Conservation (phyloP, 257 asterid species). For the Salvia rosmarinus region DNA sequence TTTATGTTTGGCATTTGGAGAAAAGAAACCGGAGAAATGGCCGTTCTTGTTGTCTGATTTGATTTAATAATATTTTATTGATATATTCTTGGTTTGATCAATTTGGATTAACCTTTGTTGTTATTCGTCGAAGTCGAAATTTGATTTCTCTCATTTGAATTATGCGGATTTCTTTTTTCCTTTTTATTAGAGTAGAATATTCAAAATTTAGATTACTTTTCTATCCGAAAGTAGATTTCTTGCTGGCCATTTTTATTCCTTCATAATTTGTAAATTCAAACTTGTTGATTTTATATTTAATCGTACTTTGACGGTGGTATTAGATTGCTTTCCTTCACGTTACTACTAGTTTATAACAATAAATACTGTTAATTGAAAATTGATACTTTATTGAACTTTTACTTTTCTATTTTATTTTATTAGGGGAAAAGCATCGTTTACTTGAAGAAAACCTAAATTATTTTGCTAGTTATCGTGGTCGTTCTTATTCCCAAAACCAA, state of each 20-base stretch:
- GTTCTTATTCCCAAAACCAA: too few relatives aligned
- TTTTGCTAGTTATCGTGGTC: too few relatives aligned
- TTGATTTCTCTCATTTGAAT: slow-evolving; percentile 2
- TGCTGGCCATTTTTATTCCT: too few relatives aligned
- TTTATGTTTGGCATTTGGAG: not conserved
- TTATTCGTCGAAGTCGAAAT: slow-evolving; percentile 19
- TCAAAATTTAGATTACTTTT: not conserved
- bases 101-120: slow-evolving; percentile 28
- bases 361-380: not conserved
- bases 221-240: too few relatives aligned
- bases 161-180: not conserved
- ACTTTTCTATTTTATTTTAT: not conserved
- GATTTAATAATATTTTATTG: slow-evolving; percentile 17
- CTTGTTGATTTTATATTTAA: too few relatives aligned
- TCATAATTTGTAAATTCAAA: too few relatives aligned
- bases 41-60: slow-evolving; percentile 20
- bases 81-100: slow-evolving; percentile 34
- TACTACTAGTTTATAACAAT: too few relatives aligned
- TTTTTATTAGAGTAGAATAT: not conserved
- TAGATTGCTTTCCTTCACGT: too few relatives aligned
- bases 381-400: not conserved
- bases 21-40: not conserved
- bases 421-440: not conserved
- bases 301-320: too few relatives aligned
- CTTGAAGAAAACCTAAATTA: not conserved